These are phyloP conservation scores for Lactarius psammicola DNA, from an alignment of 768 basidiomycete genomes.

Conservation along the genomic window DNA sequence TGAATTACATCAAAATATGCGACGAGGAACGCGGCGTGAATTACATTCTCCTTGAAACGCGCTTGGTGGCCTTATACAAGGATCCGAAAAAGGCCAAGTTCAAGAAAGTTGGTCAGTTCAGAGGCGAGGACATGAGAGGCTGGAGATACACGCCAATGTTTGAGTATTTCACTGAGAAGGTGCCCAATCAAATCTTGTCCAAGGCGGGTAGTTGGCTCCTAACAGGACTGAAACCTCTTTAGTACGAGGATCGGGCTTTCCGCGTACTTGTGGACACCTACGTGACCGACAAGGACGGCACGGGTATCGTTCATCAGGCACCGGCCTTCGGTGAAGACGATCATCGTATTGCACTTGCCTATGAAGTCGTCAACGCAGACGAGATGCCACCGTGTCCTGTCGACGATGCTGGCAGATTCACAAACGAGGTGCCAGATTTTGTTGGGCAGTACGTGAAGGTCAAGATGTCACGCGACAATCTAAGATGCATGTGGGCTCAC, in stretches of 20 bases:
- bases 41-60: conserved; percentile 87
- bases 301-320: conserved; percentile 98
- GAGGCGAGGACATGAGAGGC: conserved; percentile 90
- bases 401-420: conserved; percentile 87
- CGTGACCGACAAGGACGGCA: conserved; percentile 90
- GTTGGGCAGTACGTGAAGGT: conserved; percentile 89
- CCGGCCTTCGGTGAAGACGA: conserved; percentile 99
- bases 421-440: conserved; percentile 86
- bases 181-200: conserved; percentile 36
- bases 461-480: background rate
- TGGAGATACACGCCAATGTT: conserved; percentile 96
- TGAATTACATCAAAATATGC: conserved; percentile 94
- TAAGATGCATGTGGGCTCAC: conserved; percentile 3
- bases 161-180: conserved; percentile 95
- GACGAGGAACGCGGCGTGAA: conserved; percentile 83
- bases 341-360: conserved; percentile 84
- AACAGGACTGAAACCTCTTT: conserved; percentile 9
- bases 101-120: conserved; percentile 86
- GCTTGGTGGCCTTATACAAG: conserved; percentile 88
- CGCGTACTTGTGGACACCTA: conserved; percentile 87
- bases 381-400: conserved; percentile 97
- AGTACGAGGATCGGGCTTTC: conserved; percentile 94
- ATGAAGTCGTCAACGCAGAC: conserved; percentile 79
- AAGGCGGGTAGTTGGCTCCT: background rate
- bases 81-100: conserved; percentile 96